Base-by-base conservation (phyloP, 345 rosid genomes). In the Trapa bicornis region DNA sequence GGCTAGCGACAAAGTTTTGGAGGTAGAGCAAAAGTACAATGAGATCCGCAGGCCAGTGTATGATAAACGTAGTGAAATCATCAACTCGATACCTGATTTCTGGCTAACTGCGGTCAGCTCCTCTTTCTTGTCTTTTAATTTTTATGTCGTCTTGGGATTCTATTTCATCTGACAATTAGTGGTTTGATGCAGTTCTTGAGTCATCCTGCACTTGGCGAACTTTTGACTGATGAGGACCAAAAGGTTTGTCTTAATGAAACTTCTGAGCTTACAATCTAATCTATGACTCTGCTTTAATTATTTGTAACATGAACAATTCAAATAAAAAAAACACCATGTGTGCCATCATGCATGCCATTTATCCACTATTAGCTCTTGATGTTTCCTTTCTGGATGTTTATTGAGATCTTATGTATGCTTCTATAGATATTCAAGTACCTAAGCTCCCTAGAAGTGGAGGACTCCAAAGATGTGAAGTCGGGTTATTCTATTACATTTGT, bases 1-100 rank as follows among this genome's bases (percentile, higher is more conserved):
- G 81, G 98, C 97, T 0, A 90, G 95, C 56, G 96, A 90, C 71
- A 89, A 90, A 71, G 92, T 93, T 47, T 81, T 93, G 81, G 96
- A 88, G 78, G 88, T 93, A 73, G 98, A 93, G 75, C 98, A 90
- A 75, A 93, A 88, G 65, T 92, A 86, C 61, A 93, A 85, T 62
- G 96, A 74, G 77, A 78, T 87, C 3, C 85, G 98, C 73, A 90
- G 76, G 72, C 98, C 97, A 29, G 88, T 93, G 4, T 93, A 93
- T 78, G 92, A 90, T 66, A 83, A 81, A 80, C 82, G 98, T 52
- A 84, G 80, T 53, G 96, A 86, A 17, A 79, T 86, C 68, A 91
- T 93, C 74, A 83, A 82, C 60, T 74, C 86, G 15, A 91, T 93
- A 70, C 96, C 98, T 1, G 97, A 90, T 77, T 93, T 93, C 77